Conservation (phyloP, 345 rosid genomes). For the Mallotus nudiflorus region DNA sequence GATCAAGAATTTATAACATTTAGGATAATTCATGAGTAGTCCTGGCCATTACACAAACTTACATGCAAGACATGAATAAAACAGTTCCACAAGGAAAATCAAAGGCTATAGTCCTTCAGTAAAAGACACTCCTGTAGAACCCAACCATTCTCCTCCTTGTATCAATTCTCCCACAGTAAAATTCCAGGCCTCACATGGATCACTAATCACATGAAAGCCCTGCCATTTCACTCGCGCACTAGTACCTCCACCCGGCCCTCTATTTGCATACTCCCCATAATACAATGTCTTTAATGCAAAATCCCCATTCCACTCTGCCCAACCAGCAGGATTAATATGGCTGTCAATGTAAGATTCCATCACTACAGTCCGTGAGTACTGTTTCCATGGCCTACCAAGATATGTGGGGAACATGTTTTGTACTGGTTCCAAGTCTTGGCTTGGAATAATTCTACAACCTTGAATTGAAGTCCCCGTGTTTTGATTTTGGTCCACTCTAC, state of each 20-base stretch:
- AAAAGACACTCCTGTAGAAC: slow-evolving; percentile 13
- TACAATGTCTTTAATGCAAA: slow-evolving; percentile 18
- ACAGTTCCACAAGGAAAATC: neutral
- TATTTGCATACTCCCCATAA: slow-evolving; percentile 17
- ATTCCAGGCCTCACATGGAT: slow-evolving; percentile 12
- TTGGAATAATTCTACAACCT: slow-evolving; percentile 9
- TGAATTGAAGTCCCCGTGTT: slow-evolving; percentile 23
- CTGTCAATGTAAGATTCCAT: slow-evolving; percentile 18
- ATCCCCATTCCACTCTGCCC: slow-evolving; percentile 18
- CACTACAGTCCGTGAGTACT: slow-evolving; percentile 15
- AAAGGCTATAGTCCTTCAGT: slow-evolving; percentile 14
- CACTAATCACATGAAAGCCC: slow-evolving; percentile 17
- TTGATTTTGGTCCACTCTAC: slow-evolving; percentile 17
- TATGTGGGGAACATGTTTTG: slow-evolving; percentile 12
- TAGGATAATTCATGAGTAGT: too few species aligned
- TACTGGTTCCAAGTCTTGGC: neutral
- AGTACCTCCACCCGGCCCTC: slow-evolving; percentile 8
- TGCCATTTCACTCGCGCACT: slow-evolving; percentile 8
- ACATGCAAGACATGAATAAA: too few species aligned
- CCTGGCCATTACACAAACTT: too few species aligned
- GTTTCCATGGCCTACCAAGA: slow-evolving; percentile 21
- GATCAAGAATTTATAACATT: too few species aligned
- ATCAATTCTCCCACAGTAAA: slow-evolving; percentile 21
- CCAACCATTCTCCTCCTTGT: slow-evolving; percentile 12
- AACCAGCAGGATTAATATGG: slow-evolving; percentile 16